Evolutionary conservation across 2,329 filamentous ascomycete species (phyloP).

Genomic region (Gaeumannomyces tritici): DNA sequence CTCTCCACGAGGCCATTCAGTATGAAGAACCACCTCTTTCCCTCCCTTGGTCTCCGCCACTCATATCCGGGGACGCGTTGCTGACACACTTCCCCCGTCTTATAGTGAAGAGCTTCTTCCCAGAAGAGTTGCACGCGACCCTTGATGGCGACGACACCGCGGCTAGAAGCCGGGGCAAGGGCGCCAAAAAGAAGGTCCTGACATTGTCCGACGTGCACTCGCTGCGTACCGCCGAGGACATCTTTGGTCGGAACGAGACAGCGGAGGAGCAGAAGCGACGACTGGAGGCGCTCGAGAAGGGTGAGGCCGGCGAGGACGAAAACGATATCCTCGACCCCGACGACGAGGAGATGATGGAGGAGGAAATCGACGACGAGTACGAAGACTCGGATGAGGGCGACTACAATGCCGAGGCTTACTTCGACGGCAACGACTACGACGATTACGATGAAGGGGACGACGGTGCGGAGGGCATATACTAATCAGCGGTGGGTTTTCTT

Average conservation of each 20-base stretch:
- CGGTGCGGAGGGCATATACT: conserved; percentile 20
- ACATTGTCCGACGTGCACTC: conserved; percentile 36
- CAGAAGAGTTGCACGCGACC: conserved; percentile 43
- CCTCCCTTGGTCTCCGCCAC: not conserved
- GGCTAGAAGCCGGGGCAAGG: conserved; percentile 17
- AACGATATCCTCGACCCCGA: conserved; percentile 38
- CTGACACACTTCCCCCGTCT: not conserved
- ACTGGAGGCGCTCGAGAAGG: conserved; percentile 16
- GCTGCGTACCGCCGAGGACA: conserved; percentile 39
- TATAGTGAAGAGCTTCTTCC: conserved; percentile 38
- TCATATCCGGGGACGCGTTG: too few species aligned
- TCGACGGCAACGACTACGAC: conserved; percentile 47
- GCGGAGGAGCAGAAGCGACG: conserved; percentile 19
- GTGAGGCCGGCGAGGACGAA: conserved; percentile 37
- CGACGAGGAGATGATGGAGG: conserved; percentile 24
- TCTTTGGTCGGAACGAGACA: conserved; percentile 28
- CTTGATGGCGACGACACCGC: conserved; percentile 36
- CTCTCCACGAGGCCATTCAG: conserved; percentile 37
- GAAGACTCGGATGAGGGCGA: conserved; percentile 52
- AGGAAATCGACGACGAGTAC: conserved; percentile 34
- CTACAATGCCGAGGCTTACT: conserved; percentile 52
- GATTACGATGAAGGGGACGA: conserved; percentile 43
- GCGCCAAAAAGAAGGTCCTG: conserved; percentile 28
- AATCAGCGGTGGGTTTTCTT: not conserved
- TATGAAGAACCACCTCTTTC: conserved; percentile 13